Evolutionary conservation across 345 rosid genomes (phyloP), one percentile per base, ranked within the genome.

Genomic region (Alliaria petiolata): DNA sequence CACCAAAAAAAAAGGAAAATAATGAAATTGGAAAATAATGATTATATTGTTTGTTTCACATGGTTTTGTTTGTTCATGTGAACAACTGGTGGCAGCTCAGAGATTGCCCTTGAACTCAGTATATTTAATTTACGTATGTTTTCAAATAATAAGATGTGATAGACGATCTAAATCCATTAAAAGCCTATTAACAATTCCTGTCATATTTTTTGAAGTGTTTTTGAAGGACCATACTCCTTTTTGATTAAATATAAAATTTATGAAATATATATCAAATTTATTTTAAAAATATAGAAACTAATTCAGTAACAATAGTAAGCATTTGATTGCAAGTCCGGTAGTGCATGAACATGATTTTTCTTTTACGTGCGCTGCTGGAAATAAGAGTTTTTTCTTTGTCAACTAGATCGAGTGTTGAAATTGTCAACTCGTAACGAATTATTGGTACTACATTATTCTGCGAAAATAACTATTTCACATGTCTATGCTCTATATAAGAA

Each of bases 11-110:
- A n/a, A n/a, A n/a, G n/a, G n/a, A n/a, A n/a, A n/a, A n/a, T n/a
- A n/a, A n/a, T n/a, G n/a, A n/a, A n/a, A n/a, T n/a, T n/a, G n/a
- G n/a, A 52, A 66, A 40, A 47, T 12, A 12, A 53, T 31, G 22
- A 67, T 42, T 31, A 19, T 15, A 16, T 47, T 35, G 16, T 33
- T 64, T n/a, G 22, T 31, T 49, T 16, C 62, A 53, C 31, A 53
- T 67, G 71, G 31, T n/a, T n/a, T n/a, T 52, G 25, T 39, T 66
- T 4, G 31, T 11, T 67, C 60, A 59, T 70, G 49, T 58, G 19
- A 46, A 58, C 49, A 69, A 69, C 50, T 58, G 47, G 30, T 49
- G 43, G 12, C 43, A 55, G 63, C 54, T 64, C 5, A 45, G 4
- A 45, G 4, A 19, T 43, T 22, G 54, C 49, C 15, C 42, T 55